These are phyloP conservation scores for Pelargonium nanum DNA, from an alignment of 345 rosid species.

Conservation along the genomic window DNA sequence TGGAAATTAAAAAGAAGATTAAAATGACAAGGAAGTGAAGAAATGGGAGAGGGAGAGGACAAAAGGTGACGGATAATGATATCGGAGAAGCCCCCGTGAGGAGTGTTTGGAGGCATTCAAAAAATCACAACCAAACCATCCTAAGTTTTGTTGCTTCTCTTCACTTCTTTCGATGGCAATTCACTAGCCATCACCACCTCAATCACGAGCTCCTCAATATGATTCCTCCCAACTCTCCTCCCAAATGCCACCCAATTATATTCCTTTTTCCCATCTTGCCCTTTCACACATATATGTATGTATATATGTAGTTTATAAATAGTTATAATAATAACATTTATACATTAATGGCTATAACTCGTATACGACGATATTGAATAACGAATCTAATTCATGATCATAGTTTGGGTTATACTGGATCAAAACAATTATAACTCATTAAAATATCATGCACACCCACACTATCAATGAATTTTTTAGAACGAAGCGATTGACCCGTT, in stretches of 20 bases:
- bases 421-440: too few species aligned
- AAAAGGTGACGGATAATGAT: constrained; percentile 23
- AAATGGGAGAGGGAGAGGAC: constrained; percentile 22
- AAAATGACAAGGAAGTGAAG: constrained; percentile 11
- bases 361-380: too few species aligned
- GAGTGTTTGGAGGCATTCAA: constrained; percentile 43
- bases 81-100: constrained; percentile 41
- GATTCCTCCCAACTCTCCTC: background rate
- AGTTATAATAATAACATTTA: too few species aligned
- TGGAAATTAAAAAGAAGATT: background rate
- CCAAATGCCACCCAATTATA: background rate
- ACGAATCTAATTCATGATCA: too few species aligned
- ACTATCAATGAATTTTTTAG: too few species aligned
- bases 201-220: constrained; percentile 40
- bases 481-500: too few species aligned
- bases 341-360: too few species aligned
- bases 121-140: constrained; percentile 24
- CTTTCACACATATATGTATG: background rate
- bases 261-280: background rate
- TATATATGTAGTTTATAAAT: too few species aligned
- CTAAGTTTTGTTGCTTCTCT: constrained; percentile 21
- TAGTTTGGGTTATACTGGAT: too few species aligned
- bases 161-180: constrained; percentile 38
- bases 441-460: too few species aligned
- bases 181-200: constrained; percentile 3